Evolutionary conservation across 2,329 filamentous ascomycete species (phyloP).

Genomic region (Microdochium bolleyi): DNA sequence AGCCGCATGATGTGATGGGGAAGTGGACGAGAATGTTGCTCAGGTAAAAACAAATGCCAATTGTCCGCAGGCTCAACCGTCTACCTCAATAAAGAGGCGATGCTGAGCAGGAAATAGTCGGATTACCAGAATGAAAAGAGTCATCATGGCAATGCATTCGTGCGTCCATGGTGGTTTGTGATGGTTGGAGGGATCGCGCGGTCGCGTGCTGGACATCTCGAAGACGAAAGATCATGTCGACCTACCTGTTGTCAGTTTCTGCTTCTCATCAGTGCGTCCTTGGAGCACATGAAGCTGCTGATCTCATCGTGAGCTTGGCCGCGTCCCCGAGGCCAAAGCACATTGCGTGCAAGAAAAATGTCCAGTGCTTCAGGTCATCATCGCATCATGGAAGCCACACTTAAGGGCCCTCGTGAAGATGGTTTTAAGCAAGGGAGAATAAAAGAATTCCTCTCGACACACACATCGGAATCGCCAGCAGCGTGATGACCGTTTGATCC

Average conservation of each 20-base stretch:
- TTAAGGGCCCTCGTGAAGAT: conserved; percentile 60
- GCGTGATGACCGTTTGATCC: conserved; percentile 23
- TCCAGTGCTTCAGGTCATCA: conserved; percentile 62
- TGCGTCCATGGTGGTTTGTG: not conserved
- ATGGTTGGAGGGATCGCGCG: not conserved
- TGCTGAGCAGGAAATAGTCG: not conserved
- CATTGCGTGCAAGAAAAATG: conserved; percentile 24
- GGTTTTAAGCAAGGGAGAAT: conserved; percentile 56
- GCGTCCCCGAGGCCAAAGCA: not conserved
- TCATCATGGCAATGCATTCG: not conserved
- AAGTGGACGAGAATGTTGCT: not conserved
- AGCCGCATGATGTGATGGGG: too few species aligned
- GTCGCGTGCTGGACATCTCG: too few species aligned
- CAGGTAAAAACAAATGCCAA: not conserved
- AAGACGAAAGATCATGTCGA: not conserved
- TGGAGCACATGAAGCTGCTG: not conserved
- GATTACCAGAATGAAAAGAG: conserved; percentile 1
- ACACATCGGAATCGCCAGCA: conserved; percentile 44
- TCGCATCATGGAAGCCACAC: conserved; percentile 56
- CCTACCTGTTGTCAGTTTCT: not conserved
- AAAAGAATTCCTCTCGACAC: conserved; percentile 43
- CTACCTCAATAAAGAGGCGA: not conserved
- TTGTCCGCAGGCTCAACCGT: conserved; percentile 21
- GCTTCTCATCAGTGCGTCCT: not conserved
- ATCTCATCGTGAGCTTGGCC: not conserved